Percentiles rank a stretch among this genome's conserved stretches.
These are phyloP conservation scores for Hypomyces perniciosus DNA, from an alignment of 2,329 filamentous ascomycete genomes.

Conservation along the genomic window DNA sequence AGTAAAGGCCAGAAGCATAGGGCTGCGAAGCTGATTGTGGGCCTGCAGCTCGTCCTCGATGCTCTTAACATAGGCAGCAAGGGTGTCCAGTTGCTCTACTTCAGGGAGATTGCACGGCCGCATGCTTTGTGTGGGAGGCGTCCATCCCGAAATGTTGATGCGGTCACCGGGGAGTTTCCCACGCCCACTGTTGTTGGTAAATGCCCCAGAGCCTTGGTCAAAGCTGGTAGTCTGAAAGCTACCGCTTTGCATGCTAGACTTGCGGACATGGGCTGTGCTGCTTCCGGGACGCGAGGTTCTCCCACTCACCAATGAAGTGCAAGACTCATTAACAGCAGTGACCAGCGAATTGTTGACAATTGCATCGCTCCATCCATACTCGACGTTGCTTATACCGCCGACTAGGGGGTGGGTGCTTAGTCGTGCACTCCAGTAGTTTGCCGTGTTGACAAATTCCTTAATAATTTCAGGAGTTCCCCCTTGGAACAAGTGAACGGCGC, in stretches of 20 bases:
- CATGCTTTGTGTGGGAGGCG: slow-evolving; percentile 83
- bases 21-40: slow-evolving; percentile 81
- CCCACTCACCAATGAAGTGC: slow-evolving; percentile 24
- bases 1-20: slow-evolving; percentile 86
- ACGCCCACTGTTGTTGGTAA: slow-evolving; percentile 43
- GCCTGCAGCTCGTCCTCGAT: slow-evolving; percentile 79
- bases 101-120: slow-evolving; percentile 74
- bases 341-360: slow-evolving; percentile 62
- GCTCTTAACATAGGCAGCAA: slow-evolving; percentile 73
- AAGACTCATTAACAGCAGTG: slow-evolving; percentile 45
- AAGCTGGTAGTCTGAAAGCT: slow-evolving; percentile 53
- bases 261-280: slow-evolving; percentile 35
- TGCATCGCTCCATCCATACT: slow-evolving; percentile 91
- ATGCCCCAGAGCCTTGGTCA: slow-evolving; percentile 51
- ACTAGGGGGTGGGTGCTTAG: slow-evolving; percentile 89
- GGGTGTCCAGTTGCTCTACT: slow-evolving; percentile 68
- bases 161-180: slow-evolving; percentile 76
- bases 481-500: slow-evolving; percentile 96
- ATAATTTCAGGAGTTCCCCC: slow-evolving; percentile 93
- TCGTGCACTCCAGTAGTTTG: slow-evolving; percentile 96
- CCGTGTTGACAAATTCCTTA: slow-evolving; percentile 86
- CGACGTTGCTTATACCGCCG: slow-evolving; percentile 91
- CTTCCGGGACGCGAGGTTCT: slow-evolving; percentile 45
- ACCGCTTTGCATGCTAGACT: slow-evolving; percentile 43
- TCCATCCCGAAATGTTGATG: slow-evolving; percentile 80